These are phyloP conservation scores for Aspergillus brunneoviolaceus DNA, from an alignment of 2,329 filamentous ascomycete species.

Conservation along the genomic window DNA sequence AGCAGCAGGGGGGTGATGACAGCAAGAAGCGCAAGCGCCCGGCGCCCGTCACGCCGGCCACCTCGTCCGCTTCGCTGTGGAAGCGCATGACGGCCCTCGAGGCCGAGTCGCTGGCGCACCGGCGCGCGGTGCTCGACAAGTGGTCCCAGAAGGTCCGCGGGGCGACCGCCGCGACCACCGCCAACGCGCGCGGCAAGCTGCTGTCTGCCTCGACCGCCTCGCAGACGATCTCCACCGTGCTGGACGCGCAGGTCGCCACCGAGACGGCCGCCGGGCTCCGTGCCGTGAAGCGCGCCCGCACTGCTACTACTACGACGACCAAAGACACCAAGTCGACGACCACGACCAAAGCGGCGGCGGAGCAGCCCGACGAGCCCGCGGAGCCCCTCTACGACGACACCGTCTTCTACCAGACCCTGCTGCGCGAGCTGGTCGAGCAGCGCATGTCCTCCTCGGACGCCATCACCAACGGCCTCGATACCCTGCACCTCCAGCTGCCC, in stretches of 20 bases:
- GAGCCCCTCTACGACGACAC: slow-evolving; percentile 79
- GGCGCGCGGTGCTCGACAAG: slow-evolving; percentile 76
- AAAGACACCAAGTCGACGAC: slow-evolving; percentile 10
- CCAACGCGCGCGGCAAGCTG: slow-evolving; percentile 61
- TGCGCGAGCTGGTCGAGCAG: slow-evolving; percentile 91
- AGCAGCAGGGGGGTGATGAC: slow-evolving; percentile 22
- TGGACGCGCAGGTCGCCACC: slow-evolving; percentile 47
- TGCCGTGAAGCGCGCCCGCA: slow-evolving; percentile 33
- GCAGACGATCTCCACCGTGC: slow-evolving; percentile 50
- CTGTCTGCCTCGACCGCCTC: slow-evolving; percentile 48
- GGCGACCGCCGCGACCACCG: slow-evolving; percentile 45
- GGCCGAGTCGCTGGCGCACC: slow-evolving; percentile 55
- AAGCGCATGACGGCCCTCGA: slow-evolving; percentile 68
- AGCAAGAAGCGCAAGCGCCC: slow-evolving; percentile 50
- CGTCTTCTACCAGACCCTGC: slow-evolving; percentile 87
- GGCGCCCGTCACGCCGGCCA: slow-evolving; percentile 50
- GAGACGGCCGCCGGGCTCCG: slow-evolving; percentile 33
- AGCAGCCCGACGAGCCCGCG: too few relatives aligned
- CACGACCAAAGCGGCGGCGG: slow-evolving; percentile 42
- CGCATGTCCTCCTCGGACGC: slow-evolving; percentile 64
- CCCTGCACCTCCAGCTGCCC: slow-evolving; percentile 37
- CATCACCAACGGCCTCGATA: slow-evolving; percentile 47
- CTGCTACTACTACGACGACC: not conserved
- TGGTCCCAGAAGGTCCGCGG: slow-evolving; percentile 80
- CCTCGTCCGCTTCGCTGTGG: slow-evolving; percentile 69